Conservation (phyloP, 306 rosid species). For the Adenanthera pavonina region DNA sequence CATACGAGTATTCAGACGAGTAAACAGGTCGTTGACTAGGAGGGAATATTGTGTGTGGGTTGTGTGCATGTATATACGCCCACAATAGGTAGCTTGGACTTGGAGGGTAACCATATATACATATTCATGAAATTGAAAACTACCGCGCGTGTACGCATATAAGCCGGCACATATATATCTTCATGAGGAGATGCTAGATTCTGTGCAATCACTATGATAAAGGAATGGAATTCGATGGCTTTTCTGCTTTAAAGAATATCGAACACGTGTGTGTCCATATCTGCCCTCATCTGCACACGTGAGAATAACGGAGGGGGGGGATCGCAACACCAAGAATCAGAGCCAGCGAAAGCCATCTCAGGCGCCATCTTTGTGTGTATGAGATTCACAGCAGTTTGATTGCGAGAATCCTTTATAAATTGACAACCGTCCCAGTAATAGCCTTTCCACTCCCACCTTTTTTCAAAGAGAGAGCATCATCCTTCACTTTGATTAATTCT, state of each 20-base stretch:
- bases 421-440: slow-evolving; percentile 45
- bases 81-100: no score
- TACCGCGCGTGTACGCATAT: slow-evolving; percentile 3
- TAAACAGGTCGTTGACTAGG: background rate
- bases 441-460: slow-evolving; percentile 30
- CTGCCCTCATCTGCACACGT: background rate
- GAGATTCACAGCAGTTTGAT: slow-evolving; percentile 63
- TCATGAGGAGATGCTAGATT: background rate
- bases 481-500: slow-evolving; percentile 42
- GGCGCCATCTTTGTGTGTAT: slow-evolving; percentile 47
- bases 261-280: slow-evolving; percentile 27
- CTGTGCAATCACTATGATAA: background rate
- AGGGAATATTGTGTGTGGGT: background rate
- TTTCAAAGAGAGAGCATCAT: background rate
- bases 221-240: slow-evolving; percentile 34
- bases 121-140: background rate
- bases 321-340: slow-evolving; percentile 53
- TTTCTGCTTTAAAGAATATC: background rate
- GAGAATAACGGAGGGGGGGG: slow-evolving; percentile 42
- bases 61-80: background rate
- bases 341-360: slow-evolving; percentile 54
- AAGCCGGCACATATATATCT: background rate
- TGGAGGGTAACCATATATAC: background rate
- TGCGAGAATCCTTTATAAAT: slow-evolving; percentile 65
- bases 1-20: background rate